phyloP scores from a whole-genome alignment of 768 basidiomycete species.

The Amanita muscaria region DNA sequence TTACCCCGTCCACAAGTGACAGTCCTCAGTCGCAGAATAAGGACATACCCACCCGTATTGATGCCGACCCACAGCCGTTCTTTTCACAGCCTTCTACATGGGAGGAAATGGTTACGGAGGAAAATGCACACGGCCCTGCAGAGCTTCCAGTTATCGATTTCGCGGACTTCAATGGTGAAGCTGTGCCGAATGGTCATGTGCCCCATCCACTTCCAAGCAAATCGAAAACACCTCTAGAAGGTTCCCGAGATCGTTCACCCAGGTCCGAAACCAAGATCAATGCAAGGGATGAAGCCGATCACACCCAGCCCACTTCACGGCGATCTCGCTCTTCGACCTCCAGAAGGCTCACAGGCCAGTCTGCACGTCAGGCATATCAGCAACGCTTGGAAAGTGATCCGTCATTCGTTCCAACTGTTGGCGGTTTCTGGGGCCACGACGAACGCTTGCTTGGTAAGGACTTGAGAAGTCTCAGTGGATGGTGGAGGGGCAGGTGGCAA shows the following conservation, averaged over 20 bases:
- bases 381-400: slow-evolving; percentile 77
- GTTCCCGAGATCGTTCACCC: slow-evolving; percentile 6
- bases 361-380: slow-evolving; percentile 81
- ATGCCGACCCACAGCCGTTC: slow-evolving; percentile 36
- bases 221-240: slow-evolving; percentile 24
- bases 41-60: slow-evolving; percentile 16
- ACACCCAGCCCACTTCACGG: slow-evolving; percentile 20
- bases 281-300: slow-evolving; percentile 24
- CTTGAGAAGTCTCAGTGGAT: slow-evolving; percentile 70
- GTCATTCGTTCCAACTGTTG: slow-evolving; percentile 82
- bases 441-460: slow-evolving; percentile 82
- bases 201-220: slow-evolving; percentile 26
- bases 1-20: slow-evolving; percentile 62
- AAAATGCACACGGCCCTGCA: slow-evolving; percentile 51
- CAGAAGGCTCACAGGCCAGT: slow-evolving; percentile 39
- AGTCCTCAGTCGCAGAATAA: slow-evolving; percentile 38
- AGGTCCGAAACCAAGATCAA: slow-evolving; percentile 9
- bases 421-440: slow-evolving; percentile 93
- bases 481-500: slow-evolving; percentile 82
- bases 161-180: slow-evolving; percentile 45
- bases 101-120: slow-evolving; percentile 82
- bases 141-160: slow-evolving; percentile 79
- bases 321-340: slow-evolving; percentile 17
- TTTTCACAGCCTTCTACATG: slow-evolving; percentile 52
- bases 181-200: slow-evolving; percentile 20